phyloP scores from a whole-genome alignment of 371 early-diverging fungal genomes.

The Mortierella polycephala region DNA sequence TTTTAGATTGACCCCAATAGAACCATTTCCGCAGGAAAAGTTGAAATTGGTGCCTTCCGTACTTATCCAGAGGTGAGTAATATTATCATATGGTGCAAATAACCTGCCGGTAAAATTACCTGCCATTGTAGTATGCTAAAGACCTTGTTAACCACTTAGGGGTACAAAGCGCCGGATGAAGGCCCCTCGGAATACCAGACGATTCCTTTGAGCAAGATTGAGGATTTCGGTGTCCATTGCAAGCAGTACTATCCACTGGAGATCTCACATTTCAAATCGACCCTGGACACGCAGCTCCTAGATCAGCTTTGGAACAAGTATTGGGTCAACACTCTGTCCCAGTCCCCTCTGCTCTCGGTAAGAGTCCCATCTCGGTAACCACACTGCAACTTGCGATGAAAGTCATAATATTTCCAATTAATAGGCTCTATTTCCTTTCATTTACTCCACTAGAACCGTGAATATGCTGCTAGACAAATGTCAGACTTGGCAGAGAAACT shows the following conservation, averaged over 20 bases:
- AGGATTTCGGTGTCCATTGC: constrained; percentile 97
- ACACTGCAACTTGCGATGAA: not conserved
- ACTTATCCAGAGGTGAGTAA: constrained; percentile 86
- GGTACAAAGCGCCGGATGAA: constrained; percentile 82
- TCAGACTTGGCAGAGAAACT: constrained; percentile 85
- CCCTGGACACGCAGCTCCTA: constrained; percentile 84
- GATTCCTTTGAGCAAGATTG: constrained; percentile 94
- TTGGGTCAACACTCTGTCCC: constrained; percentile 95
- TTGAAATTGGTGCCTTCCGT: constrained; percentile 97
- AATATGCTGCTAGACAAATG: constrained; percentile 82
- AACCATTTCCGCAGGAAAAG: constrained; percentile 95
- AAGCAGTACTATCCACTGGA: constrained; percentile 94
- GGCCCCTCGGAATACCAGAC: constrained; percentile 80
- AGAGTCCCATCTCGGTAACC: constrained; percentile 10
- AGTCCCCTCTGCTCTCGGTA: constrained; percentile 91
- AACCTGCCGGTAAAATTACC: too few relatives aligned
- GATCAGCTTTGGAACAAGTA: constrained; percentile 97
- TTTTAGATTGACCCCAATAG: constrained; percentile 94
- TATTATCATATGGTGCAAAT: not conserved
- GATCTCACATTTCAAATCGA: constrained; percentile 93
- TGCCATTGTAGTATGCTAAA: not conserved
- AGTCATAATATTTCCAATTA: not conserved
- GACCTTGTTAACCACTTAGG: constrained; percentile 52
- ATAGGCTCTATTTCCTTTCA: not conserved
- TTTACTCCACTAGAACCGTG: constrained; percentile 71